Base-by-base conservation (phyloP, 2,329 filamentous ascomycete species). In the Claviceps fusiformis region DNA sequence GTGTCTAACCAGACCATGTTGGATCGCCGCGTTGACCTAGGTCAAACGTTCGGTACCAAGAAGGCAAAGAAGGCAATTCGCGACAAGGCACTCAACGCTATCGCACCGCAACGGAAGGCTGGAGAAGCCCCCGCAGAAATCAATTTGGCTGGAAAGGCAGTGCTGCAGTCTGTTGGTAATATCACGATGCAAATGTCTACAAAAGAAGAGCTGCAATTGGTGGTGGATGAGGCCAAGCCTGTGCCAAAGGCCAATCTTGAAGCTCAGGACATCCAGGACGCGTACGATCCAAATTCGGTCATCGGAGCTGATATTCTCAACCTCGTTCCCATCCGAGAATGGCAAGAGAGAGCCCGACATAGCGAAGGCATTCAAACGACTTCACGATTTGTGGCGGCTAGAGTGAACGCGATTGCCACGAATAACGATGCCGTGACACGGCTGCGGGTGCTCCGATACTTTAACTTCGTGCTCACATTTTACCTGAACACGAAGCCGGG, bases 21-120 rank as follows among this genome's bases (percentile, higher is more conserved):
- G 62, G 79, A 85, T 33, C 79, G 80, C 64, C 81, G 80, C 61
- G 84, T 82, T 62, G 80, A 84, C 2, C 81, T 95, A 13, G 87
- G 86, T 45, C 78, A 87, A 62, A 82, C 85, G 37, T 95, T 95
- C 64, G 89, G 89, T 67, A 92, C 87, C 31, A 90, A 88, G 73
- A 92, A 91, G 71, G 86, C 88, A 27, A 86, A 84, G 75, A 92
- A 91, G 71, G 85, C 82, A 1, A 82, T 93, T 61, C 75, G 78
- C 33, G 79, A 83, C 55, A 76, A 80, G 59, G 82, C 82, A 2
- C 77, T 87, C 62, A 90, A 91, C 64, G 85, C 86, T 19, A 89
- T 92, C 61, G 71, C 70, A 46, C 69, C 74, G 46, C 66, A 67
- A 63, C 70, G 66, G 59, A 66, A 62, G 55, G 53, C 61, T 43